Base-by-base conservation (phyloP, 257 asterid genomes). In the Leptodermis oblonga region DNA sequence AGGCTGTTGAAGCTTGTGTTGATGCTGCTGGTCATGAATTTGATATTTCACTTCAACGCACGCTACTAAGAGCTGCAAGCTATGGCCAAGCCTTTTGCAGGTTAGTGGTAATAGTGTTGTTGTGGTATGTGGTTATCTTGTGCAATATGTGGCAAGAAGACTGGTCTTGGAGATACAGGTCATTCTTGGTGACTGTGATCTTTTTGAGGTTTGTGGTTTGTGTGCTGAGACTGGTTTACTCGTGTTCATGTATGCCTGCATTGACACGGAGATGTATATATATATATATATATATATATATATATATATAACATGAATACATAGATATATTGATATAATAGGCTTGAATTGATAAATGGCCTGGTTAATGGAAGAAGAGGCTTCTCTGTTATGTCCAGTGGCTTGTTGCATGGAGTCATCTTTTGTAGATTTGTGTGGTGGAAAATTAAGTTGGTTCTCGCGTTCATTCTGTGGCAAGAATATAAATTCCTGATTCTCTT, bases 61-160 rank as follows among this genome's bases (percentile, higher is more conserved):
- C 90, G 7, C 80, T 94, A 62, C 76, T 91, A 70, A 86, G 99
- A 86, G 94, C 99, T 74, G 97, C 96, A 8, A 94, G 97, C 89
- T 94, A 89, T 55, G 99, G 99, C 48, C 97, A 91, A 83, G 88
- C 99, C 48, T 94, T 93, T 86, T 87, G 97, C 79, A 94, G 97
- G 99, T 94, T 76, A 68, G 88, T 79, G 43, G 76, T 65, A 53
- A n/a, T 43, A 31, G 23, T 52, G 6, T 42, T 33, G 26, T 74
- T 37, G 28, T 5, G 14, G 4, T 11, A 7, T 59, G n/a, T 56
- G 33, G n/a, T 49, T 54, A 56, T 20, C 43, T 39, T 17, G 53
- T 53, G 7, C 37, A 12, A 65, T 72, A n/a, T 28, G 42, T 63
- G 33, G 31, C 15, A 30, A 52, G 62, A 13, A 70, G 28, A 30